Conservation (phyloP, 768 basidiomycete species). For the Tulasnella sp. region DNA sequence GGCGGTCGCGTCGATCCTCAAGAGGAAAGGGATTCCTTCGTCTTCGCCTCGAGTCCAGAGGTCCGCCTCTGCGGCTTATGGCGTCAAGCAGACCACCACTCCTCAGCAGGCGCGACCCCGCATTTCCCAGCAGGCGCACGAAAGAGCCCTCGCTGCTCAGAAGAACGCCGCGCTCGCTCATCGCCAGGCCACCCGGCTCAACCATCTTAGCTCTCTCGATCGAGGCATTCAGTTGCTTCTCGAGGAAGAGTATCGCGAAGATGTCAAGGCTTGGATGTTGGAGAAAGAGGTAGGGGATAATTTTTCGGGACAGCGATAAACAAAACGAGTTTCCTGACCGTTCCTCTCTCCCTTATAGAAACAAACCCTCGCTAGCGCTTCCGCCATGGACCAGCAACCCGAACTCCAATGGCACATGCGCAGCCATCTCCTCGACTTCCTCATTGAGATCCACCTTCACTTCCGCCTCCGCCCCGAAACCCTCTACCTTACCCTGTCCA, state of each 20-base stretch:
- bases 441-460: slow-evolving; percentile 97
- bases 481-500: slow-evolving; percentile 96
- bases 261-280: slow-evolving; percentile 91
- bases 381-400: slow-evolving; percentile 98
- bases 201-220: slow-evolving; percentile 49
- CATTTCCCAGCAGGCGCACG: slow-evolving; percentile 14
- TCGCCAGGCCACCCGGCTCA: slow-evolving; percentile 18
- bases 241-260: slow-evolving; percentile 93
- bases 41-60: neutral
- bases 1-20: slow-evolving; percentile 5
- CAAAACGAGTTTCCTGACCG: slow-evolving; percentile 26
- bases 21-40: slow-evolving; percentile 21
- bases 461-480: slow-evolving; percentile 98
- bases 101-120: slow-evolving; percentile 16
- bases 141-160: slow-evolving; percentile 25
- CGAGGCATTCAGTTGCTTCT: slow-evolving; percentile 65
- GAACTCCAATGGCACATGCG: slow-evolving; percentile 99
- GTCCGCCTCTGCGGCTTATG: neutral
- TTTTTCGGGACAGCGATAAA: neutral
- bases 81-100: slow-evolving; percentile 1
- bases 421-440: slow-evolving; percentile 95
- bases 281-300: slow-evolving; percentile 83
- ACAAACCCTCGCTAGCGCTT: slow-evolving; percentile 82
- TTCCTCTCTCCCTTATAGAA: slow-evolving; percentile 44
- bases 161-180: slow-evolving; percentile 25